Conservation (phyloP, 192 early-diverging fungal genomes). For the Hyaloraphidium curvatum region DNA sequence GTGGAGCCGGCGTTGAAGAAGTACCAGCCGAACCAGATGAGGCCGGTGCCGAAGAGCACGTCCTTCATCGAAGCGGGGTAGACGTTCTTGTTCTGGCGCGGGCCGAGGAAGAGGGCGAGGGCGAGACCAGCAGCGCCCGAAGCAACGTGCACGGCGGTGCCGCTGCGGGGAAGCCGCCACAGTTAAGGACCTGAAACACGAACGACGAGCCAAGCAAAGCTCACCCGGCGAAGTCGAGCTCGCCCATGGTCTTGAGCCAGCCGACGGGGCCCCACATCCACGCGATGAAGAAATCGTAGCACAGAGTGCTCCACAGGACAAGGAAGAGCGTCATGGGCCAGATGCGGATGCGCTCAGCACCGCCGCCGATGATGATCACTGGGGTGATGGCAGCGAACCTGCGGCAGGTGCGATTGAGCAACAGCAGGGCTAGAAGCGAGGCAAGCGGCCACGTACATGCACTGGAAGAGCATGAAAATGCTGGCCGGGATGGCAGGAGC, state of each 20-base stretch:
- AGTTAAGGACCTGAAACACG: background rate
- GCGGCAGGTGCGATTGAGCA: too few species aligned
- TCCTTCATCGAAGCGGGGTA: constrained; percentile 6
- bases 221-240: constrained; percentile 8
- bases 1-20: constrained; percentile 8
- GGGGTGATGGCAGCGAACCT: constrained; percentile 8
- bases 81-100: constrained; percentile 7
- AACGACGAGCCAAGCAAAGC: too few species aligned
- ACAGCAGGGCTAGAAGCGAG: too few species aligned
- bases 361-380: constrained; percentile 5
- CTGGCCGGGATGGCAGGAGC: constrained; percentile 6
- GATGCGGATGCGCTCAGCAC: constrained; percentile 7
- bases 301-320: constrained; percentile 4
- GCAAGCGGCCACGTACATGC: constrained; percentile 5
- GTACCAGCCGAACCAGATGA: constrained; percentile 10
- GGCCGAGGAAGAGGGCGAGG: constrained; percentile 5
- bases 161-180: background rate
- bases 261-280: constrained; percentile 7
- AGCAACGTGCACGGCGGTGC: constrained; percentile 7
- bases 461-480: constrained; percentile 9
- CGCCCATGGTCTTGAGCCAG: constrained; percentile 6
- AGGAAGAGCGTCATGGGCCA: constrained; percentile 9
- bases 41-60: constrained; percentile 7
- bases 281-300: constrained; percentile 6
- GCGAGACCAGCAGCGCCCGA: constrained; percentile 8